phyloP scores from a whole-genome alignment of 2,329 filamentous ascomycete genomes.

The Ascochyta pisi region DNA sequence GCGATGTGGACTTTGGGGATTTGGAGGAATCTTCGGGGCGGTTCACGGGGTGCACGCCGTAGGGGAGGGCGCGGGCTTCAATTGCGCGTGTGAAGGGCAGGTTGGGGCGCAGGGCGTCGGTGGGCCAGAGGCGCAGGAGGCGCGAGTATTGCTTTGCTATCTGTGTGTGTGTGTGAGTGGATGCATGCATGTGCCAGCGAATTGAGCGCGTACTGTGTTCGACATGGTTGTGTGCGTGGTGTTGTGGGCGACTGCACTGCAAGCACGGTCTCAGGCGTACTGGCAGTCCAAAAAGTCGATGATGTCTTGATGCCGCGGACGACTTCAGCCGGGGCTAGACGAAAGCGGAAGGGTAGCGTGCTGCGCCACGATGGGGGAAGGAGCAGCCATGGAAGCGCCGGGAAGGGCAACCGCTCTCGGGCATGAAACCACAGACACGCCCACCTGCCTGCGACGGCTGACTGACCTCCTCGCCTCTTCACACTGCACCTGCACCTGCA shows the following conservation, averaged over 20 bases:
- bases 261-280: background rate
- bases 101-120: conserved; percentile 58
- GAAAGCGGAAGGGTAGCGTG: background rate
- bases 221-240: conserved; percentile 22
- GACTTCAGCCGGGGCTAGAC: background rate
- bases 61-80: conserved; percentile 47
- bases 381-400: background rate
- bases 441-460: conserved; percentile 5
- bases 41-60: conserved; percentile 37
- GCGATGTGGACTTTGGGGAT: conserved; percentile 2
- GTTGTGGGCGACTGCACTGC: background rate
- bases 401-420: conserved; percentile 1
- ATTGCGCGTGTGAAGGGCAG: conserved; percentile 55
- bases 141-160: conserved; percentile 59
- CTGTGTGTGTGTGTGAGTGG: conserved; percentile 2
- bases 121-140: conserved; percentile 58
- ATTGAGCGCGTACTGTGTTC: conserved; percentile 17
- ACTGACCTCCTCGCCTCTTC: conserved; percentile 6
- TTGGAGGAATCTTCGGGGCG: conserved; percentile 16
- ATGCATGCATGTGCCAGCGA: background rate
- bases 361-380: conserved; percentile 10
- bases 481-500: background rate
- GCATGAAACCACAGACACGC: conserved; percentile 3
- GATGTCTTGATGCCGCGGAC: conserved; percentile 14
- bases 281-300: conserved; percentile 12